A percentile compares a stretch with the other conserved stretches of the same genome.
Conservation (phyloP, 257 asterid genomes). For the Lantana camara region DNA sequence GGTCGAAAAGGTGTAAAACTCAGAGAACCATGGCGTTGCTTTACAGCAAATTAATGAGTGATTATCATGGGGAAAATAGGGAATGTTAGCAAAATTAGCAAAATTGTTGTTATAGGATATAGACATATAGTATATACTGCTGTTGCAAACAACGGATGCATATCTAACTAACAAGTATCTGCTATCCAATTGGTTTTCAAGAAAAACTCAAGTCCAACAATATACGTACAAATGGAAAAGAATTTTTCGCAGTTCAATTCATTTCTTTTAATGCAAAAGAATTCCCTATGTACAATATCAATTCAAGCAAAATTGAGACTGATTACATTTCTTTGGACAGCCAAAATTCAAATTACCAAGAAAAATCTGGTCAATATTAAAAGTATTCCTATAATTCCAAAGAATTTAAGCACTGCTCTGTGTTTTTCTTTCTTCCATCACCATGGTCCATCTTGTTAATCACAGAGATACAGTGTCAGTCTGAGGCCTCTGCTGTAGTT, state of each 20-base stretch:
- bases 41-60: no score
- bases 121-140: no score
- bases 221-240: no score
- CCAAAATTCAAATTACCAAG: slow-evolving; percentile 17
- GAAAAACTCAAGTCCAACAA: neutral
- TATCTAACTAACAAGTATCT: neutral
- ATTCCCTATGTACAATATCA: slow-evolving; percentile 21
- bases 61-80: neutral
- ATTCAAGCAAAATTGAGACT: neutral
- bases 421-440: no score
- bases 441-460: neutral
- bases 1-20: neutral
- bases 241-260: no score
- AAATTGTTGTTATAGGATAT: no score
- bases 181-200: neutral
- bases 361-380: neutral
- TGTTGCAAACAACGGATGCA: no score
- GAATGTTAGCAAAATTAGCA: no score
- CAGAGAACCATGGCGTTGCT: neutral
- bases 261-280: neutral
- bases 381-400: no score
- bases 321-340: neutral
- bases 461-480: slow-evolving; percentile 6
- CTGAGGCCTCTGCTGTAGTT: slow-evolving; percentile 51
- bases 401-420: no score